phyloP scores from a whole-genome alignment of 805 yeast genomes.

The Diddensiella transvaalensis region DNA sequence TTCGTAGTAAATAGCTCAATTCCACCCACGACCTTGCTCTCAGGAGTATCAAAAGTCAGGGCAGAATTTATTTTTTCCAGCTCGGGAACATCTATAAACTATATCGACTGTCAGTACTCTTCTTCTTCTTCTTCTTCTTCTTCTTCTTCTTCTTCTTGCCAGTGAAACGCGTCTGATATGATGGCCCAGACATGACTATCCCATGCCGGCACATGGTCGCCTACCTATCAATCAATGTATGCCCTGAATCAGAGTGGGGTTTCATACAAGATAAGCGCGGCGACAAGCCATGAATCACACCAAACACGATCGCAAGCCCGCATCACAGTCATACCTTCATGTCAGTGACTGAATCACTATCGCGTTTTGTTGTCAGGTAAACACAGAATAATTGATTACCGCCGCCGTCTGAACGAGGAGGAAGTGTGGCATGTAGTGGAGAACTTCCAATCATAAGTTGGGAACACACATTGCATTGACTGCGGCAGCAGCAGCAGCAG shows the following conservation, averaged over 20 bases:
- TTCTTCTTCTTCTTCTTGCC: background rate
- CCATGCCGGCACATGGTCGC: background rate
- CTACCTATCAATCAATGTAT: background rate
- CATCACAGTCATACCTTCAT: background rate
- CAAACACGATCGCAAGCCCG: background rate
- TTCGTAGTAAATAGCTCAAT: constrained; percentile 94
- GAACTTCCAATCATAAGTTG: background rate
- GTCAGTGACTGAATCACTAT: too few species aligned
- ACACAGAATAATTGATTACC: too few species aligned
- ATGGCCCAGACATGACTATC: background rate
- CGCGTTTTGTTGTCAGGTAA: too few species aligned
- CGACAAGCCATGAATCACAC: too few species aligned
- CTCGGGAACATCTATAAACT: constrained; percentile 92
- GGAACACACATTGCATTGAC: background rate
- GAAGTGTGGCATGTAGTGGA: background rate
- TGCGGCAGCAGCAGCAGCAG: too few species aligned
- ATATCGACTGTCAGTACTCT: constrained; percentile 1
- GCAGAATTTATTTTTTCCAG: constrained; percentile 89
- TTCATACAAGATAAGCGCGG: too few species aligned
- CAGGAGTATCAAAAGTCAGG: constrained; percentile 71
- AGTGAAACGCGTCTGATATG: too few species aligned
- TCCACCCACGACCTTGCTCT: constrained; percentile 77
- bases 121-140: background rate
- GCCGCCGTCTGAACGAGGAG: background rate
- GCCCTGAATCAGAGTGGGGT: too few species aligned